Evolutionary conservation across 257 asterid species (phyloP).

Genomic region (Knoxia roxburghii): DNA sequence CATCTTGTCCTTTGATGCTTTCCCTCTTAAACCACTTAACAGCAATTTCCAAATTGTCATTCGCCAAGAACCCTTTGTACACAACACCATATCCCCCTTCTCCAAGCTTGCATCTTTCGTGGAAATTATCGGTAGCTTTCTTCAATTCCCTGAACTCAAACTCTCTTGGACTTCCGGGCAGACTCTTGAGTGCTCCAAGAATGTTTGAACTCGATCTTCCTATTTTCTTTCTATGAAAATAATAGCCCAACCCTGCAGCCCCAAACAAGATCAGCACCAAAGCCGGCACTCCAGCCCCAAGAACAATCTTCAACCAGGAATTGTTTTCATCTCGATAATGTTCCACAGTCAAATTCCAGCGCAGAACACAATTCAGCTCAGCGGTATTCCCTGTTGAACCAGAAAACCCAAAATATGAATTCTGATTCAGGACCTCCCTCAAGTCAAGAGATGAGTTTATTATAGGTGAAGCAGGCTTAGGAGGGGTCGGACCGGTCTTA

Average conservation of each 20-base stretch:
- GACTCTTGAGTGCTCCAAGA: conserved; percentile 53
- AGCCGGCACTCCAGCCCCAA: conserved; percentile 50
- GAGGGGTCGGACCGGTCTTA: conserved; percentile 28
- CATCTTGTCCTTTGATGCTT: conserved; percentile 68
- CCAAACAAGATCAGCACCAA: conserved; percentile 32
- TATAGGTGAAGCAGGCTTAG: conserved; percentile 27
- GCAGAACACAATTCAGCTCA: conserved; percentile 61
- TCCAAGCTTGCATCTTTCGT: conserved; percentile 68
- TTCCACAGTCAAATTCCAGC: conserved; percentile 72
- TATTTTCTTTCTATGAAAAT: conserved; percentile 25
- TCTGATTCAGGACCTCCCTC: conserved; percentile 31
- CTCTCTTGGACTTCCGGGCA: conserved; percentile 84
- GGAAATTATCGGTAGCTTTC: conserved; percentile 68
- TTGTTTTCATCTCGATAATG: conserved; percentile 27
- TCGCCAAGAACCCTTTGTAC: conserved; percentile 48
- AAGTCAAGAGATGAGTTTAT: conserved; percentile 27
- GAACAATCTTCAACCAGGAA: conserved; percentile 24
- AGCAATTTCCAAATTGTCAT: conserved; percentile 62
- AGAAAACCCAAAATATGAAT: conserved; percentile 75
- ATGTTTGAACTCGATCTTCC: conserved; percentile 34
- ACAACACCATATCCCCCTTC: conserved; percentile 91
- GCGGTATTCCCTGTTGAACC: conserved; percentile 63
- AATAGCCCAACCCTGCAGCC: conserved; percentile 32
- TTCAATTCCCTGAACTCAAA: conserved; percentile 59
- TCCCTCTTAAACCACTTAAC: conserved; percentile 81